Percentiles rank a stretch among this genome's conserved stretches.
Evolutionary conservation across 1,139 yeast species (phyloP).

Genomic region (Casaregolazyma suthepensis): DNA sequence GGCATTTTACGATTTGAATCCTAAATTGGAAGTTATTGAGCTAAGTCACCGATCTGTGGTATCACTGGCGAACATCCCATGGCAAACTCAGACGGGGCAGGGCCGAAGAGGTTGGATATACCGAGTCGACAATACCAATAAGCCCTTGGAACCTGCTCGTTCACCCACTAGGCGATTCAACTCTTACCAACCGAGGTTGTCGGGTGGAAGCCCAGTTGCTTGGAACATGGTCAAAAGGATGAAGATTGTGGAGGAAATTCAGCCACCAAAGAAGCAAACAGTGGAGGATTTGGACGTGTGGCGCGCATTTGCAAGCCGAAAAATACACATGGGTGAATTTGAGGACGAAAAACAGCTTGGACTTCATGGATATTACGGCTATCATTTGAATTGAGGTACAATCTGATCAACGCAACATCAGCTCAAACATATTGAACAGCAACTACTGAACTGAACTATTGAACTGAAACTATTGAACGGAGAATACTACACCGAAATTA

Average conservation of each 20-base stretch:
- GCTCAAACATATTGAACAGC: too few species aligned
- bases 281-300: constrained; percentile 17
- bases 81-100: constrained; percentile 50
- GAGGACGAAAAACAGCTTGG: constrained; percentile 30
- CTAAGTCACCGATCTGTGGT: constrained; percentile 32
- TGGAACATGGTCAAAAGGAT: background rate
- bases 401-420: too few species aligned
- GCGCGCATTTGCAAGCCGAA: constrained; percentile 28
- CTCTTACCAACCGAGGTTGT: background rate
- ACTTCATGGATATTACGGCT: constrained; percentile 33
- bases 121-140: constrained; percentile 9
- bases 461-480: too few species aligned
- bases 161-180: constrained; percentile 9
- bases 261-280: constrained; percentile 2
- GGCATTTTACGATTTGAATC: constrained; percentile 36
- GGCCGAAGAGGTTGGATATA: constrained; percentile 75
- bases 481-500: too few species aligned
- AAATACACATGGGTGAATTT: constrained; percentile 32
- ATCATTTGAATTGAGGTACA: constrained; percentile 16
- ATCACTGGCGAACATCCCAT: constrained; percentile 26
- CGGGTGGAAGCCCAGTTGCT: background rate
- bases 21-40: constrained; percentile 36
- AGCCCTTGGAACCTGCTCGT: constrained; percentile 9
- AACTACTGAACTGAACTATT: too few species aligned
- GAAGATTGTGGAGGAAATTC: background rate